A percentile compares a stretch with the other conserved stretches of the same genome.
phyloP scores from a whole-genome alignment of 257 asterid species.

The Jacaranda copaia region DNA sequence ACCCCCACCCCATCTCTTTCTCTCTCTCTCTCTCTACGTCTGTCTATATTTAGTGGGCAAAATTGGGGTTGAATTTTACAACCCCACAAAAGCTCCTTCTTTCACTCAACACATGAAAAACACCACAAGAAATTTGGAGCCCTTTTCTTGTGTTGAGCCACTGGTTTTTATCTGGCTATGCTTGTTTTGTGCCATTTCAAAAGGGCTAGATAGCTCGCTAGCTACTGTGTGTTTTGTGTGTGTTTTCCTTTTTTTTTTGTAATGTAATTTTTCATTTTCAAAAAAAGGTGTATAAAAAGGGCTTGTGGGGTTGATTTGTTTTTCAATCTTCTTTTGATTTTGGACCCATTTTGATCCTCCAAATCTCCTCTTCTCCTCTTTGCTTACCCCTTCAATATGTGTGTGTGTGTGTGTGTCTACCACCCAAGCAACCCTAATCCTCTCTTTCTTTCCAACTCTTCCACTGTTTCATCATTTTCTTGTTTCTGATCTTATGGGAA shows the following conservation, averaged over 20 bases:
- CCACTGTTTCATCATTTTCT: conserved; percentile 41
- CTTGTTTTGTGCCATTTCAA: conserved; percentile 48
- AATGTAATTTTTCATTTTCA: conserved; percentile 11
- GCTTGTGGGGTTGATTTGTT: conserved; percentile 41
- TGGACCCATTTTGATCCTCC: conserved; percentile 65
- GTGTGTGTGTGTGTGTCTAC: background rate
- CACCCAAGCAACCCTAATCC: background rate
- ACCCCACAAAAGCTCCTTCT: conserved; percentile 51
- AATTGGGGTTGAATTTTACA: conserved; percentile 40
- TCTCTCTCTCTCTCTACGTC: conserved; percentile 32
- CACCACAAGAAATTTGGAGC: conserved; percentile 35
- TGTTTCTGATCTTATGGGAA: background rate
- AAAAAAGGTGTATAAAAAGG: conserved; percentile 28
- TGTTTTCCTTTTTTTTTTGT: conserved; percentile 12
- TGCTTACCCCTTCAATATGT: conserved; percentile 23
- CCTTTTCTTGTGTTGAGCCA: conserved; percentile 44
- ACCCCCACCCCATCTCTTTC: background rate
- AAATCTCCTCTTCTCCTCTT: conserved; percentile 43
- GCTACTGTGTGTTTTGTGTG: background rate
- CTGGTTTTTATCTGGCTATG: conserved; percentile 37
- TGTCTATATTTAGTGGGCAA: conserved; percentile 65
- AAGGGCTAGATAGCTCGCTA: background rate
- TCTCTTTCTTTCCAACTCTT: conserved; percentile 3
- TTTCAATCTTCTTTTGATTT: conserved; percentile 28
- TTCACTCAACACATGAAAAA: conserved; percentile 38